These are phyloP conservation scores for Ceratocystis harringtonii DNA, from an alignment of 2,329 filamentous ascomycete species.

Conservation along the genomic window DNA sequence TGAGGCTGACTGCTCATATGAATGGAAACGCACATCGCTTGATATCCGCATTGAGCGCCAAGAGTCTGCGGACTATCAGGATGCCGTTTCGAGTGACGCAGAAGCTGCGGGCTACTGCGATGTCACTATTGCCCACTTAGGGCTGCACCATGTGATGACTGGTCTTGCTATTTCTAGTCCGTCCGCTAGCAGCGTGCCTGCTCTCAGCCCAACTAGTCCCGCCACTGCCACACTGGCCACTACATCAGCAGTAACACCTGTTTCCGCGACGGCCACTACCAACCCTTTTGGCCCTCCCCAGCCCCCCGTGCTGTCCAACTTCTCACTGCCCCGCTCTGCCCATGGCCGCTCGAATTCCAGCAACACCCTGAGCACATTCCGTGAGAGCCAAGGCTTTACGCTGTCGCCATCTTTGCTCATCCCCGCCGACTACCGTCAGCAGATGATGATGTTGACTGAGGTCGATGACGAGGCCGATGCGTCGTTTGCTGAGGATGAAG, in stretches of 20 bases:
- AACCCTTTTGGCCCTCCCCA: conserved; percentile 34
- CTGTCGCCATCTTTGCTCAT: conserved; percentile 49
- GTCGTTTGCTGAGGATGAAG: conserved; percentile 12
- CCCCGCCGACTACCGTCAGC: conserved; percentile 37
- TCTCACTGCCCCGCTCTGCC: conserved; percentile 34
- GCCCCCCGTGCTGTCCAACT: conserved; percentile 30
- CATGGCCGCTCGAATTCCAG: conserved; percentile 30
- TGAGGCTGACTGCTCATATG: conserved; percentile 51
- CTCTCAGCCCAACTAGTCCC: conserved; percentile 35
- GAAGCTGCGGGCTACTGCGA: neutral
- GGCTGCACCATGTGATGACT: conserved; percentile 16
- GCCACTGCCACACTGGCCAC: conserved; percentile 6
- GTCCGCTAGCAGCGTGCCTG: conserved; percentile 32
- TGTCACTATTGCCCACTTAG: conserved; percentile 23
- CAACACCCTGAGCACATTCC: conserved; percentile 36
- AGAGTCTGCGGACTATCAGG: conserved; percentile 14
- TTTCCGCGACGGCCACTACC: conserved; percentile 18
- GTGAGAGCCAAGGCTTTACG: conserved; percentile 43
- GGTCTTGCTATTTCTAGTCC: conserved; percentile 13
- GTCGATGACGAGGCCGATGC: conserved; percentile 17
- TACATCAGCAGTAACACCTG: conserved; percentile 20
- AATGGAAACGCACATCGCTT: conserved; percentile 45
- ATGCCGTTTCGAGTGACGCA: neutral
- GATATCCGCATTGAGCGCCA: conserved; percentile 25
- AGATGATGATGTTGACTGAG: conserved; percentile 14